Conservation (phyloP, 768 basidiomycete species). For the Daedaleopsis sinensis region DNA sequence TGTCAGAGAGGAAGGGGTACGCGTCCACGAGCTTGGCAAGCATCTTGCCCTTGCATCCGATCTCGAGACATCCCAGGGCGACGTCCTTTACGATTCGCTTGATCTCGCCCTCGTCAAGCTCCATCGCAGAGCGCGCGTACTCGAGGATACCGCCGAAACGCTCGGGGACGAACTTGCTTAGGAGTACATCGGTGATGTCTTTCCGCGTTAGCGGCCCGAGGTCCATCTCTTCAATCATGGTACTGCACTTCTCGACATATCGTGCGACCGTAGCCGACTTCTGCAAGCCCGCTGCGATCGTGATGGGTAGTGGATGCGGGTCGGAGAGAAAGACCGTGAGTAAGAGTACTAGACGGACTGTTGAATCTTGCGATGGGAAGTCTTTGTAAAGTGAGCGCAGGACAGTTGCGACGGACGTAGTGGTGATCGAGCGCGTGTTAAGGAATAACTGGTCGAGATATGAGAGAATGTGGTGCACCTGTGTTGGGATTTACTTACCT, state of each 20-base stretch:
- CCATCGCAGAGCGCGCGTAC: slow-evolving; percentile 49
- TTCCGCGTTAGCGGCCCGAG: slow-evolving; percentile 57
- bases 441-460: slow-evolving; percentile 57
- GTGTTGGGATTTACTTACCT: slow-evolving; percentile 43
- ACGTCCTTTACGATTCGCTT: slow-evolving; percentile 59
- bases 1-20: slow-evolving; percentile 45
- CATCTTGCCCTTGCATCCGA: slow-evolving; percentile 72
- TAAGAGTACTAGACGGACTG: slow-evolving; percentile 74
- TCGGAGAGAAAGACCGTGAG: slow-evolving; percentile 59
- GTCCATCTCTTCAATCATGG: slow-evolving; percentile 57
- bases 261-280: slow-evolving; percentile 6
- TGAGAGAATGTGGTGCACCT: not conserved
- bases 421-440: slow-evolving; percentile 67
- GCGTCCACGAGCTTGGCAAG: slow-evolving; percentile 57
- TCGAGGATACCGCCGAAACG: slow-evolving; percentile 51
- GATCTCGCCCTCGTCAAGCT: slow-evolving; percentile 45
- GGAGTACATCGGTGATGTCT: slow-evolving; percentile 64
- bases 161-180: slow-evolving; percentile 72
- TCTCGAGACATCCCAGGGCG: slow-evolving; percentile 57
- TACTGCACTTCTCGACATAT: slow-evolving; percentile 30
- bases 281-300: slow-evolving; percentile 27
- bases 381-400: slow-evolving; percentile 67
- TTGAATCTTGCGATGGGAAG: slow-evolving; percentile 62
- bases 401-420: slow-evolving; percentile 47
- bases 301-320: slow-evolving; percentile 25